Base-by-base conservation (phyloP, 257 asterid genomes). In the Nicotiana paniculata region DNA sequence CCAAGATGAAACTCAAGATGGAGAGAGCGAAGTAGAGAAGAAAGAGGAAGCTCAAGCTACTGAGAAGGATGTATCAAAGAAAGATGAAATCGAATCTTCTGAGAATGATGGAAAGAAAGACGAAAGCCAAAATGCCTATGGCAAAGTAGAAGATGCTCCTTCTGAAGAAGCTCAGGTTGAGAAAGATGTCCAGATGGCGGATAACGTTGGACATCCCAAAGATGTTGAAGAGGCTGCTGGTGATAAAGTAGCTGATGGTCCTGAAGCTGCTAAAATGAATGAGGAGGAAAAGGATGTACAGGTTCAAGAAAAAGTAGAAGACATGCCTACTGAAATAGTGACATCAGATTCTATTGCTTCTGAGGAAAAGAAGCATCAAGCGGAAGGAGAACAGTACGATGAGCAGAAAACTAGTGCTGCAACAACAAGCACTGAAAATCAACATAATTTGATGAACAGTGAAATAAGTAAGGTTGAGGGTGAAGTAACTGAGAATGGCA, bases 401-500 rank as follows among this genome's bases (percentile, higher is more conserved):
- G 63, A 57, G 21, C 63, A 57, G 26, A 33, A 33, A 33, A 16
- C 26, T 66, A 33, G 51, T 66, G 51, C 26, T 66, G 75, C 75
- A 32, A 9, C 75, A 8, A 51, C 17, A 63, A 75, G 63, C 30
- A 51, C 28, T 26, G 46, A 26, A 6, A 87, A 83, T 43, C 83
- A 81, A 59, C 75, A 54, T 70, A 80, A 62, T 81, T 24, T 61
- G 82, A 58, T 21, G 77, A 84, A 48, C 64, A 76, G 74, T 3
- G 80, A 75, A 4, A 75, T 8, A 51, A 75, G 63, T 75, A 51
- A 51, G 43, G 83, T 58, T 17, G 89, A 85, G 68, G 91, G 84
- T 35, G 89, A 85, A 77, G 77, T 64, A 64, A 82, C 77, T 4
- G 81, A 55, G 82, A 87, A 87, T 75, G 88, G 86, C 7, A 48